Percentiles rank a stretch among this genome's conserved stretches.
Conservation (phyloP, 2,329 filamentous ascomycete species). For the Colletotrichum tropicale region DNA sequence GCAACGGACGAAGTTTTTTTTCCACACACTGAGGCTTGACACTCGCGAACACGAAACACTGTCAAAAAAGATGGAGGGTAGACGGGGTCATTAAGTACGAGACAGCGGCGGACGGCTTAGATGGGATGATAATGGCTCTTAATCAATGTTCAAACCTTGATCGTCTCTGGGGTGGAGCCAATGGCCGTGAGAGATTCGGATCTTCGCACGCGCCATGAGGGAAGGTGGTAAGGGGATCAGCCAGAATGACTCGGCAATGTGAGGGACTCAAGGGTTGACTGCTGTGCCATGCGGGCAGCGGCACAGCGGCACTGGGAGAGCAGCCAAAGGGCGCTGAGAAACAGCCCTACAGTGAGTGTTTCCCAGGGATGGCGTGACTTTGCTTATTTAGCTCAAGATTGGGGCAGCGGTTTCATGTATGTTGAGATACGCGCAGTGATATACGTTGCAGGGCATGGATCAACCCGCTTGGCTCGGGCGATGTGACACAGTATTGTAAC, state of each 20-base stretch:
- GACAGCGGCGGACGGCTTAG: background rate
- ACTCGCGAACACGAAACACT: background rate
- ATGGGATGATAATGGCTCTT: background rate
- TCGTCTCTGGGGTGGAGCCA: conserved; percentile 16
- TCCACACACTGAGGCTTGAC: background rate
- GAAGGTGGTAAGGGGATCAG: background rate
- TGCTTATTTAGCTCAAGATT: conserved; percentile 3
- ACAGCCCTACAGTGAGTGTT: background rate
- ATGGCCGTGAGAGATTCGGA: conserved; percentile 15
- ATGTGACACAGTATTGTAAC: conserved; percentile 14
- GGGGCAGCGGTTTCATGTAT: conserved; percentile 6
- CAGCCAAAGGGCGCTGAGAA: background rate
- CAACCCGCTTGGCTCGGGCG: background rate
- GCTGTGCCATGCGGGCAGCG: background rate
- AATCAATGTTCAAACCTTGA: conserved; percentile 8
- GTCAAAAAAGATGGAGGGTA: background rate
- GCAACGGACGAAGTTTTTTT: background rate
- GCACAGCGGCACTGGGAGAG: background rate
- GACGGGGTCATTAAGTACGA: background rate
- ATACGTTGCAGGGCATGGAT: conserved; percentile 1
- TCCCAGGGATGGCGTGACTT: conserved; percentile 12
- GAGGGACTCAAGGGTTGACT: background rate
- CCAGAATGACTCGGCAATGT: conserved; percentile 3
- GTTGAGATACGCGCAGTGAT: background rate
- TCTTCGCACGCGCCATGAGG: conserved; percentile 1